Conservation (phyloP, 1,284 basidiomycete species). For the Rugosomyces carneus region DNA sequence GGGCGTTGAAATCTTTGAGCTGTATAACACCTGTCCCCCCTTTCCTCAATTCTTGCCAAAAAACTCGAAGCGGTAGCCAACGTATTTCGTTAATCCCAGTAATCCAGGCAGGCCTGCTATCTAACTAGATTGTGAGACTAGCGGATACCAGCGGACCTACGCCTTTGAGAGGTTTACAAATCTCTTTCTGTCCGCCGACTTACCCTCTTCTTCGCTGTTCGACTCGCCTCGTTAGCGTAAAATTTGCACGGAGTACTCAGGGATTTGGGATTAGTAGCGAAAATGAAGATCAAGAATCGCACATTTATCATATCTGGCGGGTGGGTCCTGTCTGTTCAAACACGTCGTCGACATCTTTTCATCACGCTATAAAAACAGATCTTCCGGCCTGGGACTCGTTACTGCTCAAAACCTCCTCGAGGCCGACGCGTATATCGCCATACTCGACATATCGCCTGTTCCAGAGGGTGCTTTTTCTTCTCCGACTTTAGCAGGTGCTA, state of each 20-base stretch:
- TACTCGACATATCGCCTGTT: slow-evolving; percentile 44
- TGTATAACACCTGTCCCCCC: neutral
- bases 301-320: slow-evolving; percentile 51
- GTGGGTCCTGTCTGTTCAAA: slow-evolving; percentile 24
- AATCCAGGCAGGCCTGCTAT: too few species aligned
- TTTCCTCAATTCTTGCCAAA: too few species aligned
- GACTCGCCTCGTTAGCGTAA: too few species aligned
- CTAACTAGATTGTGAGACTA: too few species aligned
- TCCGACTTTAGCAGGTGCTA: slow-evolving; percentile 5
- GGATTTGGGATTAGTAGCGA: slow-evolving; percentile 20
- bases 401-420: slow-evolving; percentile 40
- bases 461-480: slow-evolving; percentile 29
- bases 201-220: too few species aligned
- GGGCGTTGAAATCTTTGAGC: too few species aligned
- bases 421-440: slow-evolving; percentile 37
- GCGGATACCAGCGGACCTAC: too few species aligned
- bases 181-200: too few species aligned
- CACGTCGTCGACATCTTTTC: neutral
- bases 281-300: slow-evolving; percentile 48
- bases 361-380: slow-evolving; percentile 26
- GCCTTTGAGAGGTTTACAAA: too few species aligned
- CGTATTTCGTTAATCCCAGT: too few species aligned
- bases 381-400: slow-evolving; percentile 48
- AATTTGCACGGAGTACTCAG: neutral
- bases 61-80: too few species aligned